Base-by-base conservation (phyloP, 257 asterid genomes). In the Ballota nigra region DNA sequence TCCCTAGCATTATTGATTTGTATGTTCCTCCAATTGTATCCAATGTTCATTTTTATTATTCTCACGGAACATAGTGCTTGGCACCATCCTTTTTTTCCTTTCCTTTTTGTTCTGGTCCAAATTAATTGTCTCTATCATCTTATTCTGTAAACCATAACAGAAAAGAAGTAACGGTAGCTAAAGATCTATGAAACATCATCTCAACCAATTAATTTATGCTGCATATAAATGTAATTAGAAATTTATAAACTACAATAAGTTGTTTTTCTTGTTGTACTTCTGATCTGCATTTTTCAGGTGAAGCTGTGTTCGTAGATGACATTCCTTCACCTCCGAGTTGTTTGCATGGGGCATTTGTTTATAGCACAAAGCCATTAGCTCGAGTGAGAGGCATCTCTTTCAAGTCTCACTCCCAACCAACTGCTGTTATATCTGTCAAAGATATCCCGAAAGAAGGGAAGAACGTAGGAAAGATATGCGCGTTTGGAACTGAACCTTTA, bases 301-400 rank as follows among this genome's bases (percentile, higher is more conserved):
- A 71, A 61, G 76, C 76, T 34, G 52, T 60, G 41, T 71, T 5
- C 13, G 69, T 71, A 0, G 76, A 71, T 59, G 76, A 71, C 63
- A 60, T 71, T 71, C 76, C 76, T 60, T 71, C 76, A 31, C 76
- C 76, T n/a, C 53, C 62, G 0, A 22, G 49, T 55, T 71, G 76
- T 60, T 31, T 71, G 76, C 53, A 71, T 29, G 76, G 62, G 19
- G 69, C 76, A 11, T 31, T 60, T 47, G 51, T 71, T 60, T 41
- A 26, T 61, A 71, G 76, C 69, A 71, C 53, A 4, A 71, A 71
- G 63, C 76, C 76, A 12, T 56, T 71, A 29, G 76, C 76, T 45
- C 76, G 76, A 61, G 76, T 71, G 52, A 71, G 33, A 47, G 76
- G 45, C 38, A 4, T 71, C 51, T 60, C 76, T 43, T 59, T 71